A percentile compares a stretch with the other conserved stretches of the same genome.
Evolutionary conservation across 768 basidiomycete species (phyloP).

Genomic region (Termitomyces sp.): DNA sequence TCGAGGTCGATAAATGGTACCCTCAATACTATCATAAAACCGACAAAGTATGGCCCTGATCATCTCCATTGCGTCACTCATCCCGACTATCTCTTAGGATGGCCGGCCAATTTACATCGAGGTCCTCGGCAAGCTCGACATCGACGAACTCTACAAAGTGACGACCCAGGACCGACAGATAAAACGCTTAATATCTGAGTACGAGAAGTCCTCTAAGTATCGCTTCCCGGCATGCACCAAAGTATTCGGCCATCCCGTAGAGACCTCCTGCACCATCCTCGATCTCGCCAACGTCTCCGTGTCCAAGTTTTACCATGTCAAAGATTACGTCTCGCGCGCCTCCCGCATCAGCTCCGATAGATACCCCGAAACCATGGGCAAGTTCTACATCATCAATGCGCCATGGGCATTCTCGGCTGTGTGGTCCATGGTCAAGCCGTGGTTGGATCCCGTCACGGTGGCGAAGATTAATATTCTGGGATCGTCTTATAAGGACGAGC

Average conservation of each 20-base stretch:
- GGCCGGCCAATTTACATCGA: slow-evolving; percentile 96
- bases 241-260: slow-evolving; percentile 80
- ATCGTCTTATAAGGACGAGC: slow-evolving; percentile 65
- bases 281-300: slow-evolving; percentile 75
- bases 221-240: slow-evolving; percentile 79
- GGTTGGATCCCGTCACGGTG: slow-evolving; percentile 95
- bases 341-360: slow-evolving; percentile 82
- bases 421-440: slow-evolving; percentile 87
- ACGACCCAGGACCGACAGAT: slow-evolving; percentile 89
- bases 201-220: slow-evolving; percentile 81
- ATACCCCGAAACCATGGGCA: slow-evolving; percentile 95
- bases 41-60: slow-evolving; percentile 64
- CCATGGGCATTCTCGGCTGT: slow-evolving; percentile 90
- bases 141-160: slow-evolving; percentile 72
- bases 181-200: slow-evolving; percentile 85
- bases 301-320: slow-evolving; percentile 84
- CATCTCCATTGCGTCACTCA: background rate
- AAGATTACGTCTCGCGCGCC: slow-evolving; percentile 82
- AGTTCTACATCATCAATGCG: slow-evolving; percentile 98
- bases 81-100: slow-evolving; percentile 47
- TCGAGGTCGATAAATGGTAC: slow-evolving; percentile 85
- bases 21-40: slow-evolving; percentile 96
- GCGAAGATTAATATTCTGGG: slow-evolving; percentile 91
- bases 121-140: slow-evolving; percentile 85
- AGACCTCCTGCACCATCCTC: slow-evolving; percentile 97